phyloP scores from a whole-genome alignment of 305 asterid species.

The Euphrasia arctica region DNA sequence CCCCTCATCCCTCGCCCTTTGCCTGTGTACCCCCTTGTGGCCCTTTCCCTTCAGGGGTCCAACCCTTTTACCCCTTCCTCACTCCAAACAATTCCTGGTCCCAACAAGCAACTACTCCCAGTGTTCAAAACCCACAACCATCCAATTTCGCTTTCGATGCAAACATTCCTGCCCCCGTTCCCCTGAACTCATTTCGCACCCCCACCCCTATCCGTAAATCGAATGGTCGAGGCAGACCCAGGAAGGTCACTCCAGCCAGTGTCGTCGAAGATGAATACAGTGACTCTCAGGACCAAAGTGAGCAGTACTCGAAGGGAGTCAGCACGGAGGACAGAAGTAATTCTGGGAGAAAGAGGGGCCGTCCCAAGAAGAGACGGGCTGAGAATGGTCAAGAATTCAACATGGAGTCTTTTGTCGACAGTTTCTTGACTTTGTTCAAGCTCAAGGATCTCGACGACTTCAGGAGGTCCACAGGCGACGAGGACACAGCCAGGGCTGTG shows the following conservation, averaged over 20 bases:
- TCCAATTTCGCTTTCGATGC: conserved; percentile 33
- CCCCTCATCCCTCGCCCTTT: conserved; percentile 58
- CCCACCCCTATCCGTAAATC: conserved; percentile 34
- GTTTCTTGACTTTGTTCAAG: conserved; percentile 41
- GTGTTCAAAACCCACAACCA: conserved; percentile 20
- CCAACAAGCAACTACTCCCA: conserved; percentile 29
- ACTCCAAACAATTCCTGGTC: conserved; percentile 28
- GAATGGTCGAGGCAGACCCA: conserved; percentile 47
- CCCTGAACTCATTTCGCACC: conserved; percentile 68
- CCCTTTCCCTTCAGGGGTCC: conserved; percentile 74
- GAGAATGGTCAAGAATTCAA: conserved; percentile 39
- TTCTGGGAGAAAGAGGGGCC: conserved; percentile 47
- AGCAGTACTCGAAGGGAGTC: conserved; percentile 1
- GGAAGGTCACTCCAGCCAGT: conserved; percentile 32
- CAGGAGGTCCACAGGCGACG: conserved; percentile 52
- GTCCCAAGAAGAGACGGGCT: conserved; percentile 38
- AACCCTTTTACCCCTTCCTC: conserved; percentile 72
- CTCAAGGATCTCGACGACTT: conserved; percentile 51
- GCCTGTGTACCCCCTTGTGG: conserved; percentile 65
- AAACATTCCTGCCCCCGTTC: conserved; percentile 61
- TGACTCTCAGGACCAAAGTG: conserved; percentile 52
- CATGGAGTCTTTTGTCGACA: conserved; percentile 41
- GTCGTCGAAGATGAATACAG: conserved; percentile 32
- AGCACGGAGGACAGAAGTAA: conserved; percentile 33
- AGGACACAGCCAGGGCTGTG: conserved; percentile 41